Evolutionary conservation across 352 stramenopile species (phyloP).

Genomic region (Pythium biforme): DNA sequence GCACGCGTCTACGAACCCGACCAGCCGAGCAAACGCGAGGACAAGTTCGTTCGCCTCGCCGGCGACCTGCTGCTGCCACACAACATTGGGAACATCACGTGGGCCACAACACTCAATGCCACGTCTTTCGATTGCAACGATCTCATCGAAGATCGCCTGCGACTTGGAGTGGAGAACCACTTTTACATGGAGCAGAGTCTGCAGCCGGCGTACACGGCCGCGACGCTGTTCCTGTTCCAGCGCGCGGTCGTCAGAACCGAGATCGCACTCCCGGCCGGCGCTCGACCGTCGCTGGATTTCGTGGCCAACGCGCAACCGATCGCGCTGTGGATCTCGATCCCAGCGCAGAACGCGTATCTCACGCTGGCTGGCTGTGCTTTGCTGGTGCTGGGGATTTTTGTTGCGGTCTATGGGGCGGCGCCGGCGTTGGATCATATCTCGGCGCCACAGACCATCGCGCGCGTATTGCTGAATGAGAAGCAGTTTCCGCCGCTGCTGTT

Average conservation of each 20-base stretch:
- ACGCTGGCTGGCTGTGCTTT: background rate
- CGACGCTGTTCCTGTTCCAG: constrained; percentile 5
- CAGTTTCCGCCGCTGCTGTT: background rate
- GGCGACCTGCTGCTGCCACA: background rate
- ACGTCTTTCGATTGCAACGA: background rate
- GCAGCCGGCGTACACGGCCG: constrained; percentile 3
- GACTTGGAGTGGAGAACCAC: background rate
- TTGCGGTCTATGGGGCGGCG: background rate
- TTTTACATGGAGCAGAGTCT: constrained; percentile 2
- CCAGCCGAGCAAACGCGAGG: background rate
- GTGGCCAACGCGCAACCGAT: background rate
- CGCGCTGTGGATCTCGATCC: background rate
- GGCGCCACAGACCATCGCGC: background rate
- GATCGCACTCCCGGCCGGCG: background rate
- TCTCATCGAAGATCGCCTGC: background rate
- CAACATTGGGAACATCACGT: background rate
- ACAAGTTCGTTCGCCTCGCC: background rate
- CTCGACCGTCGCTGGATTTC: background rate
- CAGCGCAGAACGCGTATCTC: background rate
- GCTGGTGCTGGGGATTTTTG: background rate
- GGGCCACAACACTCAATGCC: background rate
- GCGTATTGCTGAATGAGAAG: background rate
- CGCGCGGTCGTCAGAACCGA: background rate
- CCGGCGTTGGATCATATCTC: background rate
- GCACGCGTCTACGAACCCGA: background rate